Conservation (phyloP, 2,329 filamentous ascomycete species). For the Colletotrichum gloeosporioides region DNA sequence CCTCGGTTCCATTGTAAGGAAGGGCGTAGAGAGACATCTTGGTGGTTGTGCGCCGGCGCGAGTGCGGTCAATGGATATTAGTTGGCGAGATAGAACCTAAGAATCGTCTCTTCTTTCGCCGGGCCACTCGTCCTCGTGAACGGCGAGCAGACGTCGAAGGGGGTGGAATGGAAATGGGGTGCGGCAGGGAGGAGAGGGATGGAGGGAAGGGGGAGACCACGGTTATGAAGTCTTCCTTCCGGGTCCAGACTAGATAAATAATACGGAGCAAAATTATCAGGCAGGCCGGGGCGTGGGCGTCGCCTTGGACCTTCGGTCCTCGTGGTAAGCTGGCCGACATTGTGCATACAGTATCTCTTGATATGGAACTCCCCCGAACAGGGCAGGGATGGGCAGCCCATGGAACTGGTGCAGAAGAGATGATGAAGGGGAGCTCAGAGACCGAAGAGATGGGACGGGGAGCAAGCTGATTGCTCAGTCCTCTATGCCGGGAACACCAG, state of each 20-base stretch:
- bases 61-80: not conserved
- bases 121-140: conserved; percentile 1
- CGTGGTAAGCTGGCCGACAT: not conserved
- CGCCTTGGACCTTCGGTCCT: not conserved
- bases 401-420: not conserved
- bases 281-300: not conserved
- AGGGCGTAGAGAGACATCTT: conserved; percentile 39
- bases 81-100: not conserved
- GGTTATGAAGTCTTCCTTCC: not conserved
- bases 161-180: not conserved
- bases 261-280: not conserved
- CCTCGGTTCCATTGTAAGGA: conserved; percentile 57
- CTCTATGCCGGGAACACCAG: conserved; percentile 5
- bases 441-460: not conserved
- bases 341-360: conserved; percentile 1
- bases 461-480: conserved; percentile 2
- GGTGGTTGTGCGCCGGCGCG: conserved; percentile 6
- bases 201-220: not conserved
- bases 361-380: conserved; percentile 8
- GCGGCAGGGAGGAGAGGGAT: not conserved
- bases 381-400: conserved; percentile 11
- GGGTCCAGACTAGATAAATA: conserved; percentile 20
- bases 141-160: not conserved
- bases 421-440: not conserved
- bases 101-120: not conserved